phyloP scores from a whole-genome alignment of 106 monocot species.

The Cymbidium sinense region DNA sequence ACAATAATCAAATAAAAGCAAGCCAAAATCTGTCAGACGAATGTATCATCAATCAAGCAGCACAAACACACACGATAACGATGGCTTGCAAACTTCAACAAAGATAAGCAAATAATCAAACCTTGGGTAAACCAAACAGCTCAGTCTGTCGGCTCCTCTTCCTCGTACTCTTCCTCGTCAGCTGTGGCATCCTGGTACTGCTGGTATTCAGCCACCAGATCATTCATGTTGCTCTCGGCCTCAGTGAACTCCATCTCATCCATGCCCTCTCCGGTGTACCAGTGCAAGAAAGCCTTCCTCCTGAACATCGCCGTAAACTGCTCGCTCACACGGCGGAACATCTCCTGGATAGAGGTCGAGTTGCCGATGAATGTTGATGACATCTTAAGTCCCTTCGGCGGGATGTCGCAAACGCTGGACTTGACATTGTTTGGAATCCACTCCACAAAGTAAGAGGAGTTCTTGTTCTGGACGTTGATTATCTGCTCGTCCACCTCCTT shows the following conservation, averaged over 20 bases:
- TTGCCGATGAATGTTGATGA: slow-evolving; percentile 45
- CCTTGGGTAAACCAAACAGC: not conserved
- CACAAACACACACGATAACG: not conserved
- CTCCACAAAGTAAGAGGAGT: slow-evolving; percentile 86
- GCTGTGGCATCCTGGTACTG: slow-evolving; percentile 52
- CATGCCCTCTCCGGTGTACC: slow-evolving; percentile 53
- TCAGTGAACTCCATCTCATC: slow-evolving; percentile 59
- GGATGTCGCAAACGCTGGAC: slow-evolving; percentile 58
- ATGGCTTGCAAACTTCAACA: not conserved
- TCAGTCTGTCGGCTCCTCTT: not conserved
- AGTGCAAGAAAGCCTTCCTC: slow-evolving; percentile 53
- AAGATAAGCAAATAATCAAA: not conserved
- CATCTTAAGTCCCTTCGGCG: slow-evolving; percentile 45
- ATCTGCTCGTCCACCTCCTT: slow-evolving; percentile 82
- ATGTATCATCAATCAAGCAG: not conserved
- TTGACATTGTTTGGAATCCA: slow-evolving; percentile 91
- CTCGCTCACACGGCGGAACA: slow-evolving; percentile 57
- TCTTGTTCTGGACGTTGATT: slow-evolving; percentile 89
- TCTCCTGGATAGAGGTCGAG: slow-evolving; percentile 53
- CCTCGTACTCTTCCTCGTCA: slow-evolving; percentile 35
- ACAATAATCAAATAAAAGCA: not conserved
- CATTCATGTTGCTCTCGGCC: slow-evolving; percentile 58
- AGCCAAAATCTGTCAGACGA: not conserved
- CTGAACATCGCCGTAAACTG: slow-evolving; percentile 53
- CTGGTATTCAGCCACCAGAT: slow-evolving; percentile 49